Evolutionary conservation across 2,329 filamentous ascomycete species (phyloP), one percentile per base, ranked within the genome.

Genomic region (Colletotrichum chlorophyti): DNA sequence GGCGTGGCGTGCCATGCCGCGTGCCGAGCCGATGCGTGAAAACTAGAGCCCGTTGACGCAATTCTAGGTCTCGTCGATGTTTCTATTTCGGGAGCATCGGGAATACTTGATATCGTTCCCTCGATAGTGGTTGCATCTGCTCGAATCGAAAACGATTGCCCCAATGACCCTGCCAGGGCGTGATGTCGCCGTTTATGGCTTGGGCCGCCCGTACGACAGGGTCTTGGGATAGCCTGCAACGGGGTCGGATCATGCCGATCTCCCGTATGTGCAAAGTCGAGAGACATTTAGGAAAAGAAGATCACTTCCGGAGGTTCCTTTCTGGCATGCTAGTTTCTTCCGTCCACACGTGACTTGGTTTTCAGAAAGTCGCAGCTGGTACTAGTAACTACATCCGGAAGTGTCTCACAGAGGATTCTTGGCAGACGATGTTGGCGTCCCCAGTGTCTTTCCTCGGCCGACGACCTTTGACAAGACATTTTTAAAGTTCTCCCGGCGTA

Each of bases 231-330:
- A n/a, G 43, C 10, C 45, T 21, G 51, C 45, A 57, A 45, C 31
- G 14, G 35, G 57, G 26, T n/a, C n/a, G n/a, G n/a, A n/a, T 14
- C 9, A 32, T 7, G 51, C 26, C 34, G 32, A 57, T 60, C 57
- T 45, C 37, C 51, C 32, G 31, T 27, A 26, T 24, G 27, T 19
- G 26, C 32, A 21, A 50, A 17, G 14, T 42, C 35, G 24, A 32
- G 35, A 27, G 40, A n/a, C 4, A 11, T n/a, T n/a, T 5, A 14
- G 19, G 6, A 8, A 14, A 6, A 42, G 17, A n/a, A 12, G 2
- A 14, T 21, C 19, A 3, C 7, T n/a, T n/a, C n/a, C n/a, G n/a
- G n/a, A n/a, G n/a, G n/a, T n/a, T n/a, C n/a, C n/a, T n/a, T 41
- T 12, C 15, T 32, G 26, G 42, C 11, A 45, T n/a, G n/a, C n/a